These are phyloP conservation scores for Agrostemma githago DNA, from an alignment of 148 eudicot genomes.

Conservation along the genomic window DNA sequence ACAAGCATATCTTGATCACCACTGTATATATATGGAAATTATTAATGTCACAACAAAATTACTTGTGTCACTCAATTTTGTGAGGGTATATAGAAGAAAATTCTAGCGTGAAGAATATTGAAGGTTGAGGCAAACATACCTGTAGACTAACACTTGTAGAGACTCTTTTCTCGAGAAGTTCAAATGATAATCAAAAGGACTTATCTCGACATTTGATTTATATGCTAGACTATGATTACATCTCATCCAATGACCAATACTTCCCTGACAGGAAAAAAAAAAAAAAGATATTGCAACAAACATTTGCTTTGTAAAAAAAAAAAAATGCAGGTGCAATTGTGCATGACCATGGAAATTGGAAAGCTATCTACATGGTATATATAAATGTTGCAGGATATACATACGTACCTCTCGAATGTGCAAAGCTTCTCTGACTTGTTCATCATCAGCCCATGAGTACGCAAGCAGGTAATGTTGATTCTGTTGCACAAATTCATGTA, in stretches of 20 bases:
- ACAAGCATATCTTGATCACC: constrained; percentile 21
- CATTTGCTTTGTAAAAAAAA: neutral
- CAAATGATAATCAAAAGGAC: neutral
- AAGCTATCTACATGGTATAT: no score
- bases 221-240: constrained; percentile 6
- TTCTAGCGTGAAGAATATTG: neutral
- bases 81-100: no score
- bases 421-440: constrained; percentile 22
- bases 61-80: no score
- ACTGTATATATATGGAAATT: no score
- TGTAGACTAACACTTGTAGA: constrained; percentile 5
- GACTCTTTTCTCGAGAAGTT: neutral
- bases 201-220: neutral
- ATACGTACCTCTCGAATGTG: constrained; percentile 9
- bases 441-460: constrained; percentile 22
- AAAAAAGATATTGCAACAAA: neutral
- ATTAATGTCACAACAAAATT: no score
- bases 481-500: neutral
- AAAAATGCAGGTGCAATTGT: neutral
- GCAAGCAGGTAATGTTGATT: constrained; percentile 16
- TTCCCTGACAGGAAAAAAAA: neutral
- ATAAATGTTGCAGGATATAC: neutral
- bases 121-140: neutral
- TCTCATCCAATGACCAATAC: neutral
- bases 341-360: no score